Evolutionary conservation across 306 rosid genomes (phyloP), one percentile per base, ranked within the genome.

Genomic region (Crataegus laevigata): DNA sequence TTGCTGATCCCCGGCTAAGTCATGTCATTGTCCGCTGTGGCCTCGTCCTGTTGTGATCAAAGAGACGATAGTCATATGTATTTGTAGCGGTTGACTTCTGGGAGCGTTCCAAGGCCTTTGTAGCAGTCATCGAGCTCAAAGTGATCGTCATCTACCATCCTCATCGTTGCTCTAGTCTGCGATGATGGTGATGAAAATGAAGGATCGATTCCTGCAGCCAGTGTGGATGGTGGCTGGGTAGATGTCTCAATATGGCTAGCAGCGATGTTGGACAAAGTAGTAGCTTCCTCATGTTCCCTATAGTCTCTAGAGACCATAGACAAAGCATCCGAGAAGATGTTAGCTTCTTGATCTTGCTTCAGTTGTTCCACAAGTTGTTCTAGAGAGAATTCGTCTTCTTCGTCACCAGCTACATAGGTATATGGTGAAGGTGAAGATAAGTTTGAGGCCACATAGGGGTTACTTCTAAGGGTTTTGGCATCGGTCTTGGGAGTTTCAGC

Each of bases 281-380:
- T 47, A 15, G 52, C 75, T 45, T 68, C 67, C 52, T 71, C 67
- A 1, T 8, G 6, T 55, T 29, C 19, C 54, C 57, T 43, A 34
- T 29, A 28, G 54, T 5, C 21, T 8, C 82, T 73, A 19, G 24
- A 67, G 30, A 6, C 66, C n/a, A n/a, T 32, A 8, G 51, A 65
- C 61, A 40, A 30, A 3, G 61, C 59, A n/a, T 19, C 60, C 11
- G 11, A 36, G 14, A 78, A 36, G 69, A 3, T 67, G 29, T 50
- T 84, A 6, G 82, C 59, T 58, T 45, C 78, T 80, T 66, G 69
- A 5, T 73, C 79, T 66, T 19, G 71, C 34, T 54, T 40, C 25
- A 79, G 66, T 65, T 82, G 82, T 22, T 84, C 70, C 10, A 72
- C 36, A 19, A 78, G 60, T 8, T 26, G 42, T 26, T 77, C 38